Percentiles rank a stretch among this genome's conserved stretches.
These are phyloP conservation scores for Rhizopus sp. DNA, from an alignment of 371 early-diverging fungal species.

Conservation along the genomic window DNA sequence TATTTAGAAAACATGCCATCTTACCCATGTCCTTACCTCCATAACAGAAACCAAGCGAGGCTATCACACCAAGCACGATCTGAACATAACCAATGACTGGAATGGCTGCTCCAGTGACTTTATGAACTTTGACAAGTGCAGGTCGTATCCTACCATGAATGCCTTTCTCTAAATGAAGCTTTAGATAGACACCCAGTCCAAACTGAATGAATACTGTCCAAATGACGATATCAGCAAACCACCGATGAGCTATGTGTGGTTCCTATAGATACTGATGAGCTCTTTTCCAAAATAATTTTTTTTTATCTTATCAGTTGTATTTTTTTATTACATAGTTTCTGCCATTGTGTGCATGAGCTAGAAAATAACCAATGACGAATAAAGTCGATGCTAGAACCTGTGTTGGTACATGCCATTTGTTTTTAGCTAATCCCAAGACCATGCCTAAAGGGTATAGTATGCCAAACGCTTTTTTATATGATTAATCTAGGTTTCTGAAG, in stretches of 20 bases:
- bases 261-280: slow-evolving; percentile 25
- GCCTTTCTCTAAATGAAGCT: slow-evolving; percentile 58
- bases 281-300: background rate
- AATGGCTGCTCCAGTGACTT: slow-evolving; percentile 49
- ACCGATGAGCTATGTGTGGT: slow-evolving; percentile 64
- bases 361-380: slow-evolving; percentile 56
- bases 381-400: slow-evolving; percentile 53
- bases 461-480: slow-evolving; percentile 35
- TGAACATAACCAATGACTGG: slow-evolving; percentile 65
- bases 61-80: slow-evolving; percentile 67
- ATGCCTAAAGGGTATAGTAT: slow-evolving; percentile 55
- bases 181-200: slow-evolving; percentile 57
- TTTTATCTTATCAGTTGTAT: background rate
- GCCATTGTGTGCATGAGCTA: slow-evolving; percentile 65
- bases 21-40: slow-evolving; percentile 33
- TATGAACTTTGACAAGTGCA: slow-evolving; percentile 49
- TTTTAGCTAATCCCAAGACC: slow-evolving; percentile 60
- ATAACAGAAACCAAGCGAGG: slow-evolving; percentile 65
- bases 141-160: slow-evolving; percentile 58
- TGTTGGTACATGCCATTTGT: slow-evolving; percentile 68
- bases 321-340: slow-evolving; percentile 52
- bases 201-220: slow-evolving; percentile 56
- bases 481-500: background rate
- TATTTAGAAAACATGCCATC: background rate
- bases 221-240: slow-evolving; percentile 62